Percentiles rank a stretch among this genome's conserved stretches.
Conservation (phyloP, 257 asterid species). For the Solanum ossicruentum region DNA sequence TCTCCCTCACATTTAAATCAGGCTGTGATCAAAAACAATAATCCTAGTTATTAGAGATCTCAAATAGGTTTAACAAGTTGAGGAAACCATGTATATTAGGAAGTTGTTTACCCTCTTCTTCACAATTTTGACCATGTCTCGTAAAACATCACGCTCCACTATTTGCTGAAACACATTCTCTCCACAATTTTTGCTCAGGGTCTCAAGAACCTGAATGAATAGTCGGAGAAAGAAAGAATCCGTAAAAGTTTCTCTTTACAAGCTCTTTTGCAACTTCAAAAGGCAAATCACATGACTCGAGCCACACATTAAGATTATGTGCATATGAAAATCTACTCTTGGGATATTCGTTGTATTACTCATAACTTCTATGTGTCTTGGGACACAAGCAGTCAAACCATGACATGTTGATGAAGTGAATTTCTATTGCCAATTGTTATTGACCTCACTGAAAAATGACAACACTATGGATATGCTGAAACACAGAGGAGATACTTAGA, state of each 20-base stretch:
- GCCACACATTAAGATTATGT: neutral
- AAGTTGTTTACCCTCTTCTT: conserved; percentile 58
- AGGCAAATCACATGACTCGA: neutral
- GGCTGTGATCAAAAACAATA: conserved; percentile 43
- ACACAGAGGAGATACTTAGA: neutral
- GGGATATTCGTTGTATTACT: neutral
- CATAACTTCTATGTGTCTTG: neutral
- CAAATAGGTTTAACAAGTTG: neutral
- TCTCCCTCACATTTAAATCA: conserved; percentile 88
- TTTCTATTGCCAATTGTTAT: neutral
- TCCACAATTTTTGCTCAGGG: conserved; percentile 94
- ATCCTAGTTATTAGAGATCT: neutral
- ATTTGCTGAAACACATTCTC: conserved; percentile 82
- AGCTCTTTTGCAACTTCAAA: neutral
- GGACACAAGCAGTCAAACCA: neutral
- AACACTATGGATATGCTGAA: neutral
- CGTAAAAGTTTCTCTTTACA: neutral
- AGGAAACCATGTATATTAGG: neutral
- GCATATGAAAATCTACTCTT: neutral
- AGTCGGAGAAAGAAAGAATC: neutral
- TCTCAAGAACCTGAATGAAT: conserved; percentile 72
- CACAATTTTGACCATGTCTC: conserved; percentile 91
- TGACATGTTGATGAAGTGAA: neutral
- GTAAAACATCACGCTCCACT: conserved; percentile 80
- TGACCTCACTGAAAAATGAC: neutral